Base-by-base conservation (phyloP, 2,329 filamentous ascomycete genomes). In the Fusarium transvaalense region DNA sequence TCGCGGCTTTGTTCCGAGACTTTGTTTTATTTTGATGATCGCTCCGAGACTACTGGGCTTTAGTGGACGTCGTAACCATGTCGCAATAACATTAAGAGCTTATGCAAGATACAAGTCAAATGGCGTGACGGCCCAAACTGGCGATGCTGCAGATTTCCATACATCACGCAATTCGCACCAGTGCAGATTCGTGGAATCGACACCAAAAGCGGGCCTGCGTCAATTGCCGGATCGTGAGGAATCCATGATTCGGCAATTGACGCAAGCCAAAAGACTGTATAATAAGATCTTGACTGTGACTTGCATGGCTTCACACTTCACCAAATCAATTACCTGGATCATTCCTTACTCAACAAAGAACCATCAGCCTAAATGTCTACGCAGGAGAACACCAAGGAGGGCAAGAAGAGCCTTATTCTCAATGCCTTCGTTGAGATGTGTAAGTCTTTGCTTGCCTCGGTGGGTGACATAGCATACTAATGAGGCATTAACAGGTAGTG, bases 391-490 rank as follows among this genome's bases (percentile, higher is more conserved):
- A 25, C 5, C 7, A 34, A 35, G 7, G 31, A 10, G 15, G 45
- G 45, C 15, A 80, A 79, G 71, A 82, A 82, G 71, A 77, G 76
- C 54, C 69, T 82, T 34, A 79, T 82, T 50, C 72, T 82, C 66
- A 82, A 82, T 68, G 81, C 81, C 2, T 82, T 82, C 57, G 81
- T 82, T 10, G 78, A 79, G 6, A 48, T 48, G 45, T 48, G 45
- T 48, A 48, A 48, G 31, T 48, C 5, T 25, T 25, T 34, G 1
- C 7, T 10, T 48, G 2, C 7, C 15, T 23, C 4, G 5, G 3
- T 3, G 2, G 23, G 31, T 31, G 5, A n/a, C 15, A 3, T 12
- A 14, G 12, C 12, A 48, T 34, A 25, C 45, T 48, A 5, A 48
- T n/a, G 45, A 48, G 21, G 31, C 5, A 48, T 48, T 34, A 69